These are phyloP conservation scores for Fraxinus anomala DNA, from an alignment of 257 asterid species.

Conservation along the genomic window DNA sequence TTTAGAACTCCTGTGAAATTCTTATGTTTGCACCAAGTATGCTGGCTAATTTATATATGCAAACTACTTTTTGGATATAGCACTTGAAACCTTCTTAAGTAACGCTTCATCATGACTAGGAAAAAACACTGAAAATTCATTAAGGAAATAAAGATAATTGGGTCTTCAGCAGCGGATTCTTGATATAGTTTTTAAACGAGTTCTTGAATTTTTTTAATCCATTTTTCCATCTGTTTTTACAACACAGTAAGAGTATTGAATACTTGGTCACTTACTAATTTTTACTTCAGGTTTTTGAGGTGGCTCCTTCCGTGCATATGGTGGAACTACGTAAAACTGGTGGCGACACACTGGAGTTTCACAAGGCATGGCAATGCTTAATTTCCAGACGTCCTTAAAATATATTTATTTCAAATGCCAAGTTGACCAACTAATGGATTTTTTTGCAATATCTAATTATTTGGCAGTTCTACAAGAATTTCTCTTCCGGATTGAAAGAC, in stretches of 20 bases:
- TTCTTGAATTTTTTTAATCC: not conserved
- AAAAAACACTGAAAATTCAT: not conserved
- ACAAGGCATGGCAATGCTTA: conserved; percentile 54
- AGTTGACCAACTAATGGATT: not conserved
- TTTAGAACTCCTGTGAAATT: too few relatives aligned
- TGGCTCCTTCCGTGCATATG: conserved; percentile 80
- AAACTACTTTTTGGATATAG: not conserved
- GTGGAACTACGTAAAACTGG: conserved; percentile 83
- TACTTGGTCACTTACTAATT: conserved; percentile 11
- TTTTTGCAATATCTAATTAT: not conserved
- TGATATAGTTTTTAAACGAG: not conserved
- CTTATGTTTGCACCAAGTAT: too few relatives aligned
- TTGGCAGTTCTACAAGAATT: conserved; percentile 69
- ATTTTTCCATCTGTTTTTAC: conserved; percentile 10
- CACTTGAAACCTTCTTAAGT: not conserved
- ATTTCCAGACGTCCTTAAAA: not conserved
- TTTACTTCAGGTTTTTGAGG: conserved; percentile 69
- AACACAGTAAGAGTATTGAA: not conserved
- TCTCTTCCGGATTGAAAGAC: conserved; percentile 72
- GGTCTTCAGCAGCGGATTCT: not conserved
- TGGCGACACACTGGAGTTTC: conserved; percentile 84
- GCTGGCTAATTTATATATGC: not conserved
- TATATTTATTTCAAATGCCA: conserved; percentile 5
- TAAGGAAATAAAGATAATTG: not conserved
- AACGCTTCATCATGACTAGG: not conserved